phyloP scores from a whole-genome alignment of 1,284 basidiomycete species.

The Vanrija sp. region DNA sequence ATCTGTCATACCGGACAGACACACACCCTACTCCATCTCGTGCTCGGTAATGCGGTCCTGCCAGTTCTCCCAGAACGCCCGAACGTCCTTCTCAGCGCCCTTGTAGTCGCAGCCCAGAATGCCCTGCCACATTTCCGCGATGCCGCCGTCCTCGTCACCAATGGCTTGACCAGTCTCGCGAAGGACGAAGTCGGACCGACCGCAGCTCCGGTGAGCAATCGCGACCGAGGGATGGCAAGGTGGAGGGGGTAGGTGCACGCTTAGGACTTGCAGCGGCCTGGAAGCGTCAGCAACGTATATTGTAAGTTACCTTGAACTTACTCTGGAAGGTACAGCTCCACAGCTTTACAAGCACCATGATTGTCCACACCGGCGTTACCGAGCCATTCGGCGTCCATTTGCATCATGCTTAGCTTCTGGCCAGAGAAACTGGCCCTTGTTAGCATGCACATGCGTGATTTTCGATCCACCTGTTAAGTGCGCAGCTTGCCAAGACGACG shows the following conservation, averaged over 20 bases:
- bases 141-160: constrained; percentile 31
- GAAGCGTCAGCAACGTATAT: too few relatives aligned
- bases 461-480: constrained; percentile 28
- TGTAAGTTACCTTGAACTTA: constrained; percentile 9
- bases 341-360: background rate
- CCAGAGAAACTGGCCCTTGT: constrained; percentile 28
- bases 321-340: constrained; percentile 40
- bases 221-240: constrained; percentile 25
- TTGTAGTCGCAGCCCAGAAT: constrained; percentile 28
- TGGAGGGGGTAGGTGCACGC: constrained; percentile 22
- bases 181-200: constrained; percentile 27
- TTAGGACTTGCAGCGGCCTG: constrained; percentile 30
- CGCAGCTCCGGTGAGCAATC: constrained; percentile 26
- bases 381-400: constrained; percentile 32
- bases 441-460: background rate
- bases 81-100: constrained; percentile 10
- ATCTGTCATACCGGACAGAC: background rate
- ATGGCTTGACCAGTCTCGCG: constrained; percentile 36
- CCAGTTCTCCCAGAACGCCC: constrained; percentile 29
- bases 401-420: constrained; percentile 14
- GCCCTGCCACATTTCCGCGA: constrained; percentile 32
- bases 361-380: constrained; percentile 1
- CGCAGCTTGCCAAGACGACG: constrained; percentile 30
- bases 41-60: constrained; percentile 1
- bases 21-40: background rate